Conservation (phyloP, 129 eudicot genomes). For the Gnaphalium uliginosum region DNA sequence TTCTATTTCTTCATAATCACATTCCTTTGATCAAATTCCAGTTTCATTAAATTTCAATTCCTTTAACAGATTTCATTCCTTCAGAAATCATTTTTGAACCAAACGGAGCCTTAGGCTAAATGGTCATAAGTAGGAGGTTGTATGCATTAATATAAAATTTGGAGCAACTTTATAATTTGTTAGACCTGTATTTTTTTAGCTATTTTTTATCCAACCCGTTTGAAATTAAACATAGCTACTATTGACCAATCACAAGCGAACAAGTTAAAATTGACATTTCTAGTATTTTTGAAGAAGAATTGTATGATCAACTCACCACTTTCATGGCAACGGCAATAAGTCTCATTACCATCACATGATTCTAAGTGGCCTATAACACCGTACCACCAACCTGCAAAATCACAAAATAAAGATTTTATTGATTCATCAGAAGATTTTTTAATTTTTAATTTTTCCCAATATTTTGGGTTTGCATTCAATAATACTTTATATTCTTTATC, state of each 20-base stretch:
- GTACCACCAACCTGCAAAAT: constrained; percentile 87
- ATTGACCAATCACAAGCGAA: neutral
- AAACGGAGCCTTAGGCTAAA: too few relatives aligned
- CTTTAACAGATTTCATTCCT: too few relatives aligned
- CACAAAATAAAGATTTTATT: constrained; percentile 8
- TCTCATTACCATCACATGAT: constrained; percentile 64
- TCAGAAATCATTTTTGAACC: too few relatives aligned
- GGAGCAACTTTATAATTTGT: too few relatives aligned
- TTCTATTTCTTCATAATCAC: too few relatives aligned
- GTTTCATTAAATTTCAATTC: too few relatives aligned
- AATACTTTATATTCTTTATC: neutral
- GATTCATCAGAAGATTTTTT: neutral
- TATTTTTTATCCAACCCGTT: neutral
- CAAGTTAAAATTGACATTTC: neutral
- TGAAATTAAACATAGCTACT: too few relatives aligned
- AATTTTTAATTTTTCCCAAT: neutral
- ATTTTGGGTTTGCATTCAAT: neutral
- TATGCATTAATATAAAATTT: too few relatives aligned
- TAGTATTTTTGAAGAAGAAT: neutral
- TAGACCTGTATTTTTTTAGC: too few relatives aligned
- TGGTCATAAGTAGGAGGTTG: too few relatives aligned
- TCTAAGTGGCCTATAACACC: constrained; percentile 84
- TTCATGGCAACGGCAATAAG: constrained; percentile 60
- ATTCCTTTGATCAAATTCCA: too few relatives aligned
- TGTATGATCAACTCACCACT: constrained; percentile 48